Evolutionary conservation across 2,329 filamentous ascomycete genomes (phyloP), one percentile per base, ranked within the genome.

Genomic region (Grosmannia penicillata): DNA sequence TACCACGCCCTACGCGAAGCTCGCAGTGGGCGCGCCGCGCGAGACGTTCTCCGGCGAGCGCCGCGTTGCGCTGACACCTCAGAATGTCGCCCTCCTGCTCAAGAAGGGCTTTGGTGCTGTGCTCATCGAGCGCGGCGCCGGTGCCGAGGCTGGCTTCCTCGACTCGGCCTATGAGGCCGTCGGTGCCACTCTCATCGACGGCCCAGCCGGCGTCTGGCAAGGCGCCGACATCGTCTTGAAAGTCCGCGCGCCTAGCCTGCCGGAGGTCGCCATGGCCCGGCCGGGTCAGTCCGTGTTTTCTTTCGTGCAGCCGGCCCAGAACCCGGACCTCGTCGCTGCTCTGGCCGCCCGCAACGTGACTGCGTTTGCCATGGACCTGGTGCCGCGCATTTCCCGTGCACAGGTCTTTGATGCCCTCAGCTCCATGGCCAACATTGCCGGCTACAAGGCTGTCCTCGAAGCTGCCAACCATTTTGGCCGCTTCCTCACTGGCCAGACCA

Each of bases 371-470:
- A 93, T 94, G 85, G 86, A 94, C 53, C 80, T 87, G 75, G 80
- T 94, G 37, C 86, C 86, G 14, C 76, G 86, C 29, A 93, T 93
- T 49, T 93, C 85, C 1, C 74, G 86, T 33, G 85, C 86, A 1
- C 86, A 93, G 54, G 77, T 82, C 1, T 93, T 93, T 50, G 85
- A 93, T 58, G 85, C 84, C 1, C 66, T 93, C 40, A 86, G 83
- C 56, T 91, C 82, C 9, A 93, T 93, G 86, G 85, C 86, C 43
- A 93, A 93, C 50, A 93, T 93, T 60, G 83, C 85, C 18, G 86
- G 86, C 0, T 94, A 94, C 61, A 93, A 93, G 58, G 86, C 85
- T 29, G 83, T 93, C 1, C 63, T 93, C 31, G 85, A 93, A 56
- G 86, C 85, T 1, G 87, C 83, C 13, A 93, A 93, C 57, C 76